phyloP scores from a whole-genome alignment of 805 yeast species.

The Candida vaughaniae region DNA sequence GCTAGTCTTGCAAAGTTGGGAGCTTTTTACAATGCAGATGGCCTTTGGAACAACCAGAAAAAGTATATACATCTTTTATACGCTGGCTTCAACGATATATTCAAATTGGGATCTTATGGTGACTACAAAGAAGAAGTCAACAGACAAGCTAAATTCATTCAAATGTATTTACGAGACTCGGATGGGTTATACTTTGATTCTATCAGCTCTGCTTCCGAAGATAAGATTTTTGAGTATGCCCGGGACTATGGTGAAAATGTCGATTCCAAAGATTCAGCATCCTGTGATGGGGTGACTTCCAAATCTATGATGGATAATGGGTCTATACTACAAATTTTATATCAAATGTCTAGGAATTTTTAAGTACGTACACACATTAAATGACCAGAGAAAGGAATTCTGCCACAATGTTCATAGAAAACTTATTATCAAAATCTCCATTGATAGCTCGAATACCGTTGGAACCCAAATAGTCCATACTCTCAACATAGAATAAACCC shows the following conservation, averaged over 20 bases:
- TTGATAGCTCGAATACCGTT: slow-evolving; percentile 23
- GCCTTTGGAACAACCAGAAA: slow-evolving; percentile 24
- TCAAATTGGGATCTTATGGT: not conserved
- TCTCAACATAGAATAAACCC: slow-evolving; percentile 32
- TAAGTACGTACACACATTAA: no score
- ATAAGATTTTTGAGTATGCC: slow-evolving; percentile 10
- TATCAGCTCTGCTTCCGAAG: slow-evolving; percentile 4
- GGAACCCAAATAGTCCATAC: slow-evolving; percentile 26
- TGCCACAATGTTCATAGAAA: slow-evolving; percentile 8
- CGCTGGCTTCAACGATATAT: slow-evolving; percentile 22
- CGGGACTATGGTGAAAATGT: slow-evolving; percentile 5
- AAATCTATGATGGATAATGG: slow-evolving; percentile 18
- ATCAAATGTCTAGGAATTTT: slow-evolving; percentile 10
- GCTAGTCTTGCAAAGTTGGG: slow-evolving; percentile 18
- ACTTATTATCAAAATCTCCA: slow-evolving; percentile 24
- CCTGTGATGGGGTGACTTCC: slow-evolving; percentile 7
- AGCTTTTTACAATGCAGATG: slow-evolving; percentile 19
- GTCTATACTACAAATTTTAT: slow-evolving; percentile 17
- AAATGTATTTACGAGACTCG: slow-evolving; percentile 15
- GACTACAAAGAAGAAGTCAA: slow-evolving; percentile 11
- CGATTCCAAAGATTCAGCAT: not conserved
- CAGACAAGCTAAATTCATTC: slow-evolving; percentile 16
- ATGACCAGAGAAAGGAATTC: slow-evolving; percentile 6
- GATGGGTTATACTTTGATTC: slow-evolving; percentile 14
- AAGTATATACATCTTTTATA: slow-evolving; percentile 23